Base-by-base conservation (phyloP, 2,329 filamentous ascomycete genomes). In the Penicillium psychrosexuale region DNA sequence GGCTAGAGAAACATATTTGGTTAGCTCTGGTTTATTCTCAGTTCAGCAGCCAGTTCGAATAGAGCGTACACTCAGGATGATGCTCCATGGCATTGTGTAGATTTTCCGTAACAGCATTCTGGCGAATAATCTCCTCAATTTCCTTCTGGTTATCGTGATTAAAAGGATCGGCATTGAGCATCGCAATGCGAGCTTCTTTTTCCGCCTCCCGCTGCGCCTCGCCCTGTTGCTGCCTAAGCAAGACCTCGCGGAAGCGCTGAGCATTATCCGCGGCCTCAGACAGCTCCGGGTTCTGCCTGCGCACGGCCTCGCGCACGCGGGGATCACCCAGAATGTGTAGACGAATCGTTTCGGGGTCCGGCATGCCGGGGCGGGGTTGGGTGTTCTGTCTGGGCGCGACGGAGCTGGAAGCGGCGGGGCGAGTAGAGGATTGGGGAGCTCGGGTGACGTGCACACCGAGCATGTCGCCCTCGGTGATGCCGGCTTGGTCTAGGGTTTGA, bases 111-210 rank as follows among this genome's bases (percentile, higher is more conserved):
- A 99, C 93, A 15, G 88, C 83, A 75, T 97, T 90, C 75, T 97
- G 90, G 52, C 94, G 87, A 69, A 99, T 99, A 75, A 97, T 95
- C 76, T 99, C 94, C 70, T 94, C 93, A 59, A 99, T 99, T 76
- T 88, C 90, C 44, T 82, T 82, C 75, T 99, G 94, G 8, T 92
- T 90, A 61, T 97, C 92, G 27, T 91, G 78, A 69, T 99, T 93
- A 76, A 97, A 97, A 0, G 93, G 92, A 67, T 99, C 94, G 9
- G 91, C 88, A 71, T 97, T 97, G 58, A 97, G 80, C 67, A 89
- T 82, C 58, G 87, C 86, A 64, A 97, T 92, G 71, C 93, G 86
- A 50, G 89, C 86, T 71, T 92, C 86, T 56, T 93, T 88, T 71
- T 92, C 87, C 28, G 82, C 81, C 57, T 92, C 87, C 54, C 87